Conservation (phyloP, 2,329 filamentous ascomycete species). For the Aspergillus arachidicola region DNA sequence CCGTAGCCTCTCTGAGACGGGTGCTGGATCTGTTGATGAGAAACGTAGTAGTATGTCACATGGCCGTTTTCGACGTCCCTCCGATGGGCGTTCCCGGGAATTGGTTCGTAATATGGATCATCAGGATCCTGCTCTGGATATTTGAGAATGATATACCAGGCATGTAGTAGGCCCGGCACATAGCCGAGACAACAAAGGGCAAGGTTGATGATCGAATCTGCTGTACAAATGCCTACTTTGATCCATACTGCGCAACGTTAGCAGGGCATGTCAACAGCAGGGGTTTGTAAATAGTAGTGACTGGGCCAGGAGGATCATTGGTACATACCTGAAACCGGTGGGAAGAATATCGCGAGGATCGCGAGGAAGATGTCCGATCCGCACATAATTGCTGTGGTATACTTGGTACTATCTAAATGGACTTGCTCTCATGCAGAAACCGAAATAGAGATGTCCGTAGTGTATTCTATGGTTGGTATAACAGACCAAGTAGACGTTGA, state of each 20-base stretch:
- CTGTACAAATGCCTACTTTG: conserved; percentile 88
- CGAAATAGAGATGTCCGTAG: background rate
- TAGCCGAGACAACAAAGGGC: conserved; percentile 79
- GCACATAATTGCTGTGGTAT: conserved; percentile 51
- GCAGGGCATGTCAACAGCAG: conserved; percentile 18
- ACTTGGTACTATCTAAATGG: background rate
- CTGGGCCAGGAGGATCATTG: background rate
- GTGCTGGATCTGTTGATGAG: conserved; percentile 47
- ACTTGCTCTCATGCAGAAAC: conserved; percentile 7
- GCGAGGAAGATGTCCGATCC: conserved; percentile 63
- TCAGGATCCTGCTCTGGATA: conserved; percentile 75
- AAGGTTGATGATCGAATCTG: conserved; percentile 93
- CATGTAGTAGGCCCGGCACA: conserved; percentile 85
- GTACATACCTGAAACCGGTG: conserved; percentile 57
- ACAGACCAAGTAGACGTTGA: background rate
- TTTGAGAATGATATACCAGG: conserved; percentile 97
- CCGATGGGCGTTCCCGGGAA: conserved; percentile 58
- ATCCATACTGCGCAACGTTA: conserved; percentile 76
- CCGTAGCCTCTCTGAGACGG: conserved; percentile 41
- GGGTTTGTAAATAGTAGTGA: background rate
- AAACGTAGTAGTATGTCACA: conserved; percentile 79
- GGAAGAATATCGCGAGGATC: conserved; percentile 64
- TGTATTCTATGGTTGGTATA: background rate
- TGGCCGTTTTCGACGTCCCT: conserved; percentile 44
- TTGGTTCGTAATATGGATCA: conserved; percentile 61